Base-by-base conservation (phyloP, 1,284 basidiomycete genomes). In the Ustanciosporium gigantosporum region DNA sequence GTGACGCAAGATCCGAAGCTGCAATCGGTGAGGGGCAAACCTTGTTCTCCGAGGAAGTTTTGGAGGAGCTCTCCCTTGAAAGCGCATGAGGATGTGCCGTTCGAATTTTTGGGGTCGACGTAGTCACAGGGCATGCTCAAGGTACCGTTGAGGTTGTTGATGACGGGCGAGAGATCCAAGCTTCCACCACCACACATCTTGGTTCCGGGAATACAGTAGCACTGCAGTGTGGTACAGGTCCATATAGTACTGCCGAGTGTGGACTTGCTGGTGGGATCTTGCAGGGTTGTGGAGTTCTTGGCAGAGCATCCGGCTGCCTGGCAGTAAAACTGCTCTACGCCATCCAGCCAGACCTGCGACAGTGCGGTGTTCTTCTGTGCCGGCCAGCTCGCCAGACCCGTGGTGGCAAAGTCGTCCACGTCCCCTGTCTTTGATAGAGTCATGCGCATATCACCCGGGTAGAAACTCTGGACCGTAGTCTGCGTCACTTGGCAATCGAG, bases 311-410 rank as follows among this genome's bases (percentile, higher is more conserved):
- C 52, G 11, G 36, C 35, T 15, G 70, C 61, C 40, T 73, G 70
- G 41, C 70, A 73, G 53, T 71, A 70, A 48, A 68, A 73, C 32
- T 68, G 69, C 41, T 69, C 53, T 11, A 64, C 49, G 19, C 70
- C 70, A 23, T 70, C 49, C 7, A 69, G 41, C 59, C 62, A 73
- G 23, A 73, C 49, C 20, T 56, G 55, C 4, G 66, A 61, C n/a
- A 67, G 52, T 3, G 66, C 59, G 1, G 68, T 57, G 42, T 50
- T 58, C 44, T 46, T 46, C 25, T 55, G 32, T 3, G 41, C 45
- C n/a, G 48, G 23, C 68, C 68, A 73, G 21, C 42, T 25, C 11
- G 61, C 58, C 15, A 69, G 45, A 15, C 66, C 68, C 2, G 62
- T 69, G 24, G 46, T 31, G 21, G 43, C 41, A 25, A 58, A 59